Base-by-base conservation (phyloP, 352 stramenopile species). In the Globisporangium paroecandrum region DNA sequence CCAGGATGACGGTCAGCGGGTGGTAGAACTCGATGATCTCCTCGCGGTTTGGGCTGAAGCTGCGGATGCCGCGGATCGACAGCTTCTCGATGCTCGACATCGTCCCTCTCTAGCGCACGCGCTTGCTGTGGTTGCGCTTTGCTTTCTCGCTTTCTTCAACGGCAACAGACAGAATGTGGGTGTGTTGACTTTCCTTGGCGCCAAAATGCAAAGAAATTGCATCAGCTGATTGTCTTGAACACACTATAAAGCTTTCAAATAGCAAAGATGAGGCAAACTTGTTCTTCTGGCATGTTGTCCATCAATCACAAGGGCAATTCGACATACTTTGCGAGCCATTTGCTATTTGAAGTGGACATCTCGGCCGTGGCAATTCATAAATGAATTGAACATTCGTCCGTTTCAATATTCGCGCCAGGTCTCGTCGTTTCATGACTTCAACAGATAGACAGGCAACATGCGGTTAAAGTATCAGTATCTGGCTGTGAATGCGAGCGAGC, bases 81-180 rank as follows among this genome's bases (percentile, higher is more conserved):
- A 99, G 86, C 90, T 99, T 99, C 71, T 98, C 89, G 70, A 99
- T 98, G 47, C 89, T 98, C 46, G 97, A 96, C 98, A 99, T 99
- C 10, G 66, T 53, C 20, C 36, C 27, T 8, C 25, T 20, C 54
- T 29, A 8, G 22, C 10, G 32, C 55, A 54, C 27, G 22, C 4
- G 12, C 12, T 46, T 46, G 38, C 12, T 46, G 38, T 18, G 13
- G 38, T 46, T 43, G 36, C 41, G 10, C 13, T 20, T n/a, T 22
- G 7, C 12, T 20, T n/a, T 20, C 32, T 38, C 32, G 32, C 8
- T 49, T 49, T 49, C 41, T 49, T 49, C 41, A 49, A n/a, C 41
- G 8, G 41, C 41, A 49, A 49, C 41, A 46, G 38, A 7, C 13
- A 49, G 15, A 49, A 49, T 49, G 41, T 15, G 15, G 41, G 41